Conservation (phyloP, 2,329 filamentous ascomycete genomes). For the Scortechinia acanthostroma region DNA sequence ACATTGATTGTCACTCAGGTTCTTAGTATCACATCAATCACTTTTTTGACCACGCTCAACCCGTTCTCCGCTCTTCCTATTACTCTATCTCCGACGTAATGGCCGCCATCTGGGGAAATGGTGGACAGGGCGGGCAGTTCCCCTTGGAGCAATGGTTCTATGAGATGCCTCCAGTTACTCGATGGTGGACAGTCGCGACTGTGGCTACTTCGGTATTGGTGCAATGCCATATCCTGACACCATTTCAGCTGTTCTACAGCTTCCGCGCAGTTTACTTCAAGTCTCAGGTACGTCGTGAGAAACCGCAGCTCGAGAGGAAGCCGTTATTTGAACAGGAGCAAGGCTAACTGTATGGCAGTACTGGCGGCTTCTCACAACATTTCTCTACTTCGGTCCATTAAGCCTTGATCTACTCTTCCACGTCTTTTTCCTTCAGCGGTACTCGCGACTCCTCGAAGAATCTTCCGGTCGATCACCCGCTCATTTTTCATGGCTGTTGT, state of each 20-base stretch:
- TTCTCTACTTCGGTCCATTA: slow-evolving; percentile 65
- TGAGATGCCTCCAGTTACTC: slow-evolving; percentile 63
- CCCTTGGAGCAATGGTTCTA: slow-evolving; percentile 69
- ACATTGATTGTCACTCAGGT: too few species aligned
- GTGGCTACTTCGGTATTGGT: slow-evolving; percentile 57
- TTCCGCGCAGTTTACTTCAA: slow-evolving; percentile 59
- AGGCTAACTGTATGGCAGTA: too few species aligned
- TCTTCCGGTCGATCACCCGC: slow-evolving; percentile 55
- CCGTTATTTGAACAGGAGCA: background rate
- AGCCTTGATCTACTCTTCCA: slow-evolving; percentile 64
- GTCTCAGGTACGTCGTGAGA: slow-evolving; percentile 41
- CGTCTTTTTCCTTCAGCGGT: slow-evolving; percentile 67
- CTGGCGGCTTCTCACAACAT: slow-evolving; percentile 61
- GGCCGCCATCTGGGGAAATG: slow-evolving; percentile 1
- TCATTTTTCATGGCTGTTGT: slow-evolving; percentile 60
- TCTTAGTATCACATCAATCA: too few species aligned
- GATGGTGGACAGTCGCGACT: slow-evolving; percentile 63
- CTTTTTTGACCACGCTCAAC: too few species aligned
- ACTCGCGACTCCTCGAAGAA: slow-evolving; percentile 63
- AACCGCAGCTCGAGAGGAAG: background rate
- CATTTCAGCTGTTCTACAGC: slow-evolving; percentile 67
- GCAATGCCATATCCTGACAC: slow-evolving; percentile 59
- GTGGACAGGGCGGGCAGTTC: slow-evolving; percentile 13
- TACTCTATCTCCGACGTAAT: background rate
- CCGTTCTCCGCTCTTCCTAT: too few species aligned